Base-by-base conservation (phyloP, 2,329 filamentous ascomycete genomes). In the Penicillium palitans region DNA sequence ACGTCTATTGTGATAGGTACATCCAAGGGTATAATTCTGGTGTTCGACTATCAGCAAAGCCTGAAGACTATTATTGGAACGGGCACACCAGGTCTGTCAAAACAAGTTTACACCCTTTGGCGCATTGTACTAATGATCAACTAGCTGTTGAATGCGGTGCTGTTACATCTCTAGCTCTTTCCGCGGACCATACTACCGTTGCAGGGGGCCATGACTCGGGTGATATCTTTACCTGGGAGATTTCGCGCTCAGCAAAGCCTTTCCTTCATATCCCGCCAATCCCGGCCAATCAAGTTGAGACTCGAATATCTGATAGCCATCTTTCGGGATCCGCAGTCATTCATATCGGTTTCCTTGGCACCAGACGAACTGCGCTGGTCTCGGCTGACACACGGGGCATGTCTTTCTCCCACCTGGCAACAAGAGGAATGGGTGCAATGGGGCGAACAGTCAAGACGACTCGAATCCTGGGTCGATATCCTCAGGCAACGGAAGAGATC, bases 21-120 rank as follows among this genome's bases (percentile, higher is more conserved):
- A 0, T 90, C 91, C 4, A 98, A 96, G 75, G 95, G 96, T 54
- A 88, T 97, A 74, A 90, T 98, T 57, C 80, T 99, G 71, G 87
- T 98, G 59, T 99, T 99, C 78, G 96, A 99, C 79, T 98, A 97
- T 75, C 91, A 96, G 73, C 95, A 99, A 76, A 95, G 90, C 66
- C 79, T 98, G 57, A 97, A 96, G 76, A 88, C 90, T 68, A 96
- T 98, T 58, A 91, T 99, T 63, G 95, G 95, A 2, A 90, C 90
- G 33, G 93, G 93, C 35, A 96, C 93, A 0, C 96, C 95, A 82
- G 90, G 90, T 90, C 76, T 66, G 81, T 61, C 50, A 13, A 52
- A 27, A 17, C 21, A n/a, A 27, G 27, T 25, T 9, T n/a, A 37
- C 35, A 44, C 10, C 21, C 9, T 13, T 9, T 24, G 31, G 10